A percentile compares a stretch with the other conserved stretches of the same genome.
Evolutionary conservation across 108 stramenopile genomes (phyloP).

Genomic region (Cylindrotheca closterium): DNA sequence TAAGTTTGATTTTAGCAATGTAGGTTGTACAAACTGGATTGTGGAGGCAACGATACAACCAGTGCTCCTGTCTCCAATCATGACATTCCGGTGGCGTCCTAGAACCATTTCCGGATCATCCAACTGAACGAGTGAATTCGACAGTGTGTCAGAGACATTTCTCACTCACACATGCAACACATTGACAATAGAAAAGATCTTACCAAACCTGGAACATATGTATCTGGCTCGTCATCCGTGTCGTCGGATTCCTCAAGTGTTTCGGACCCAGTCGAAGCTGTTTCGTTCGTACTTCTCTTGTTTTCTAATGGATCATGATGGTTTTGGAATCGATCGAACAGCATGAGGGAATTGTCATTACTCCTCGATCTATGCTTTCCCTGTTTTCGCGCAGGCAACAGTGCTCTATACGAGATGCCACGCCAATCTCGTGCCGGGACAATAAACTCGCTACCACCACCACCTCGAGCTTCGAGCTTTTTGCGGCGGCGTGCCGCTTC

Average conservation of each 20-base stretch:
- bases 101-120: slow-evolving; percentile 89
- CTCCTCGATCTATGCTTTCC: not conserved
- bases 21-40: slow-evolving; percentile 87
- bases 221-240: slow-evolving; percentile 34
- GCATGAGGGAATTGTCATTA: slow-evolving; percentile 4
- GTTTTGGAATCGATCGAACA: slow-evolving; percentile 38
- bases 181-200: not conserved
- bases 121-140: slow-evolving; percentile 8
- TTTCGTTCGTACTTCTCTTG: not conserved
- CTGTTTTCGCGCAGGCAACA: slow-evolving; percentile 29
- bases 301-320: slow-evolving; percentile 14
- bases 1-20: slow-evolving; percentile 84
- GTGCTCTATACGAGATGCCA: slow-evolving; percentile 73
- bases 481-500: slow-evolving; percentile 69
- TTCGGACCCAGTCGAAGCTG: not conserved
- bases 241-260: slow-evolving; percentile 14
- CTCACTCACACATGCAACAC: slow-evolving; percentile 39
- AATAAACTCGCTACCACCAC: slow-evolving; percentile 84
- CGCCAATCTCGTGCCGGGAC: slow-evolving; percentile 84
- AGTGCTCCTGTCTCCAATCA: slow-evolving; percentile 78
- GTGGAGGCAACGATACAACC: slow-evolving; percentile 85
- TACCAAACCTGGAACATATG: slow-evolving; percentile 26
- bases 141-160: slow-evolving; percentile 35
- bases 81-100: slow-evolving; percentile 83
- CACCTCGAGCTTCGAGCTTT: slow-evolving; percentile 84